These are phyloP conservation scores for Barbarea vulgaris DNA, from an alignment of 345 rosid genomes.

Conservation along the genomic window DNA sequence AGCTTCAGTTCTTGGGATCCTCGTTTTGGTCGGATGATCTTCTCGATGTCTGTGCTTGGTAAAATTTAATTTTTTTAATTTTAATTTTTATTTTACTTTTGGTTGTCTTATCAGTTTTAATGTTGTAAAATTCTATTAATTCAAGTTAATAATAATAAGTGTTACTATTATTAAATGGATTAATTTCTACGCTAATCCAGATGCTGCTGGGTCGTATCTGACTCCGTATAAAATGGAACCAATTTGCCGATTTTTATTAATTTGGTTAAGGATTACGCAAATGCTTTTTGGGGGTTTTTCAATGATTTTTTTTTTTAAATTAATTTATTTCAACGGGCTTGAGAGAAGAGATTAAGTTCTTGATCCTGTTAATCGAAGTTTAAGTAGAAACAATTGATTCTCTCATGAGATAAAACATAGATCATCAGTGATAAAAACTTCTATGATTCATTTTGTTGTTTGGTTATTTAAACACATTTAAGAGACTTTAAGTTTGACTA, in stretches of 20 bases:
- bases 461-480: neutral
- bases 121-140: neutral
- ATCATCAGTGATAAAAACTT: neutral
- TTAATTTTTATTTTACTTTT: neutral
- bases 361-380: neutral
- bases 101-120: neutral
- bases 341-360: neutral
- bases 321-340: neutral
- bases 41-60: slow-evolving; percentile 37
- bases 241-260: slow-evolving; percentile 18
- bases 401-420: neutral
- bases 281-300: neutral
- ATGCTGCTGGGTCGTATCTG: slow-evolving; percentile 31
- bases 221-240: slow-evolving; percentile 40
- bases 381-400: neutral
- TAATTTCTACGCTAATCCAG: slow-evolving; percentile 26
- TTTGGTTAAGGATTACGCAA: neutral
- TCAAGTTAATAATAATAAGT: neutral
- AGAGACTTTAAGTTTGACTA: slow-evolving; percentile 2
- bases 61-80: neutral
- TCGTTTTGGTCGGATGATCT: slow-evolving; percentile 24
- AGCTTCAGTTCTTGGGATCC: slow-evolving; percentile 6
- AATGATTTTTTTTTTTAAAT: neutral
- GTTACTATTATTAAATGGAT: slow-evolving; percentile 16
- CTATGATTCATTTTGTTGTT: neutral